phyloP scores from a whole-genome alignment of 2,329 filamentous ascomycete genomes.

The Fusarium sp. region DNA sequence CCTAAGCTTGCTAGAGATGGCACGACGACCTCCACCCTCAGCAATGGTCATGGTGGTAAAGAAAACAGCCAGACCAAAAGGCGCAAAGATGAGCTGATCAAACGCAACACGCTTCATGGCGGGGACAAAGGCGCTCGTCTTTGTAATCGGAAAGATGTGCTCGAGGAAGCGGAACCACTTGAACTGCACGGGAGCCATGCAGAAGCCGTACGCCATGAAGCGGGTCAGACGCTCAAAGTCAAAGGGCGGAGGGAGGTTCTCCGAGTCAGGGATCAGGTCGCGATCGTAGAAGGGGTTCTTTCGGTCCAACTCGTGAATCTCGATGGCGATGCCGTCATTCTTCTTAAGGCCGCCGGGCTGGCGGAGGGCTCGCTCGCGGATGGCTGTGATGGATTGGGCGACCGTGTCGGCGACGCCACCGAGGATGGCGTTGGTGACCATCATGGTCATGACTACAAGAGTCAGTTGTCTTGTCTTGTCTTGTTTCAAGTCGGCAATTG shows the following conservation, averaged over 20 bases:
- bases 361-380: slow-evolving; percentile 74
- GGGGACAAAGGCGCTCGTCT: slow-evolving; percentile 77
- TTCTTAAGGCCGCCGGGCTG: slow-evolving; percentile 70
- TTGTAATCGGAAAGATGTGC: slow-evolving; percentile 84
- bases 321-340: slow-evolving; percentile 81
- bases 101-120: slow-evolving; percentile 91
- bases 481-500: background rate
- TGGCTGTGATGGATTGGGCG: slow-evolving; percentile 89
- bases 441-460: slow-evolving; percentile 88
- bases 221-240: slow-evolving; percentile 94
- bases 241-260: slow-evolving; percentile 79
- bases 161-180: slow-evolving; percentile 94
- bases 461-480: too few species aligned
- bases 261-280: slow-evolving; percentile 74
- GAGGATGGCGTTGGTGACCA: slow-evolving; percentile 97
- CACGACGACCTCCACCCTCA: slow-evolving; percentile 87
- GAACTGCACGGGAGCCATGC: slow-evolving; percentile 95
- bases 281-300: slow-evolving; percentile 75
- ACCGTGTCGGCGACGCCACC: slow-evolving; percentile 97
- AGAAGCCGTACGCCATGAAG: slow-evolving; percentile 97
- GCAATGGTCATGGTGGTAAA: slow-evolving; percentile 97
- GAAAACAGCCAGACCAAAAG: slow-evolving; percentile 86
- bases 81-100: slow-evolving; percentile 94
- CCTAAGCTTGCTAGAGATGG: slow-evolving; percentile 83
- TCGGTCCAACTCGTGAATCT: slow-evolving; percentile 87